Conservation (phyloP, 371 early-diverging fungal species). For the Lichtheimia hyalospora region DNA sequence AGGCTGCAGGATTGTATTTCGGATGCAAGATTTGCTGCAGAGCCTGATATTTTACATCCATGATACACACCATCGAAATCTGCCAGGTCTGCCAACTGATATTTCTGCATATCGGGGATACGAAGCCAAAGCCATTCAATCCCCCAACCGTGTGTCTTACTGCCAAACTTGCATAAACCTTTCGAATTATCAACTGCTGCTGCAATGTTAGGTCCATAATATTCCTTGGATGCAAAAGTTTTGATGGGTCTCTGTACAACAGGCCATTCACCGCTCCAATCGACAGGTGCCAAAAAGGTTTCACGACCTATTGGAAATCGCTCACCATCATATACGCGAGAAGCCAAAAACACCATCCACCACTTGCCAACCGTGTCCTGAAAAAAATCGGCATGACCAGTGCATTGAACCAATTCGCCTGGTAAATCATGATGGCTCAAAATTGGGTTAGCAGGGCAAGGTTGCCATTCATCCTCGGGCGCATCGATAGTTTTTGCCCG, state of each 20-base stretch:
- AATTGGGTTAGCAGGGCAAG: slow-evolving; percentile 17
- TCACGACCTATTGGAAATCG: slow-evolving; percentile 24
- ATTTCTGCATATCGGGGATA: slow-evolving; percentile 9
- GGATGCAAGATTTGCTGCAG: no score
- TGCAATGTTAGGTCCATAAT: background rate
- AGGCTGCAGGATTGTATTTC: slow-evolving; percentile 4
- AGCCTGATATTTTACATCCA: no score
- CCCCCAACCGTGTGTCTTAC: background rate
- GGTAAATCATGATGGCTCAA: slow-evolving; percentile 14
- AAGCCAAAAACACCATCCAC: slow-evolving; percentile 22
- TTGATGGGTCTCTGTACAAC: slow-evolving; percentile 11
- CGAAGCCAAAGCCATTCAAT: slow-evolving; percentile 19
- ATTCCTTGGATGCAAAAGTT: background rate
- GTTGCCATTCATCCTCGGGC: slow-evolving; percentile 19
- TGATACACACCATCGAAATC: no score
- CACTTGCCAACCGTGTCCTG: slow-evolving; percentile 18
- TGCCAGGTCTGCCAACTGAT: slow-evolving; percentile 4
- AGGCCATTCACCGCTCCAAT: slow-evolving; percentile 26
- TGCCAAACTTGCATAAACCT: background rate
- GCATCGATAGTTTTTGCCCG: slow-evolving; percentile 13
- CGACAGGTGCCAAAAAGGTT: slow-evolving; percentile 19
- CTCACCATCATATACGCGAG: slow-evolving; percentile 11
- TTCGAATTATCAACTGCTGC: background rate
- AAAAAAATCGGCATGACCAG: slow-evolving; percentile 24
- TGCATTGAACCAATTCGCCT: slow-evolving; percentile 17